Evolutionary conservation across 805 yeast species (phyloP).

Genomic region (Geotrichum ghanense): DNA sequence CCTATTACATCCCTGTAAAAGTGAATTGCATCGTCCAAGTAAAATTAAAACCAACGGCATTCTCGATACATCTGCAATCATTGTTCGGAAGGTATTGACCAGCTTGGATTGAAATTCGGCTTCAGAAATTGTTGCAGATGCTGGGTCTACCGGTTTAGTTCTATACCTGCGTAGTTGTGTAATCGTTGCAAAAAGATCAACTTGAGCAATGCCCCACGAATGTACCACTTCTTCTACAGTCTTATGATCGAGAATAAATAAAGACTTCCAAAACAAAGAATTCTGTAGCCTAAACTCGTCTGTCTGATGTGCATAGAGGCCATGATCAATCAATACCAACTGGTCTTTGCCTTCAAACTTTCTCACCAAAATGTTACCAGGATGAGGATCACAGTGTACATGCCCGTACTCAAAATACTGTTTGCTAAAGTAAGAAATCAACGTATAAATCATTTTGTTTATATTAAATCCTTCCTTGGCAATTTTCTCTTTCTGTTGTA

Average conservation of each 20-base stretch:
- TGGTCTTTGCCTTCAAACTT: constrained; percentile 22
- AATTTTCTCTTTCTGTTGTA: constrained; percentile 37
- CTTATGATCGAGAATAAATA: constrained; percentile 40
- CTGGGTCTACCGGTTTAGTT: constrained; percentile 20
- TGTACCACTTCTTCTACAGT: constrained; percentile 38
- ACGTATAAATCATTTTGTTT: constrained; percentile 35
- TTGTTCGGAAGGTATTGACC: constrained; percentile 39
- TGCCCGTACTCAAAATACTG: constrained; percentile 58
- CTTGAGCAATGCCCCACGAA: constrained; percentile 60
- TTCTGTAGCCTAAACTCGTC: constrained; percentile 44
- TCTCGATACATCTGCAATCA: constrained; percentile 49
- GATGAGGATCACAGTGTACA: constrained; percentile 71
- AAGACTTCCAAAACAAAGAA: constrained; percentile 48
- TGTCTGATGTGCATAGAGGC: constrained; percentile 48
- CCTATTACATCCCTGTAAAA: constrained; percentile 60
- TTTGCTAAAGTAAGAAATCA: constrained; percentile 40
- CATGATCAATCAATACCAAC: constrained; percentile 64
- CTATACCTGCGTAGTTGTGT: constrained; percentile 39
- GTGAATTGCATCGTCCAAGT: constrained; percentile 59
- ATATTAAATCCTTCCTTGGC: constrained; percentile 29
- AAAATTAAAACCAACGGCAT: constrained; percentile 60
- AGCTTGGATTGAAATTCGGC: constrained; percentile 34
- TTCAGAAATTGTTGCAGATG: constrained; percentile 37
- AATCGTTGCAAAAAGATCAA: constrained; percentile 50
- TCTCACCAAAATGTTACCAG: constrained; percentile 61